Conservation (phyloP, 495 filamentous ascomycete genomes). For the Podospora didyma region DNA sequence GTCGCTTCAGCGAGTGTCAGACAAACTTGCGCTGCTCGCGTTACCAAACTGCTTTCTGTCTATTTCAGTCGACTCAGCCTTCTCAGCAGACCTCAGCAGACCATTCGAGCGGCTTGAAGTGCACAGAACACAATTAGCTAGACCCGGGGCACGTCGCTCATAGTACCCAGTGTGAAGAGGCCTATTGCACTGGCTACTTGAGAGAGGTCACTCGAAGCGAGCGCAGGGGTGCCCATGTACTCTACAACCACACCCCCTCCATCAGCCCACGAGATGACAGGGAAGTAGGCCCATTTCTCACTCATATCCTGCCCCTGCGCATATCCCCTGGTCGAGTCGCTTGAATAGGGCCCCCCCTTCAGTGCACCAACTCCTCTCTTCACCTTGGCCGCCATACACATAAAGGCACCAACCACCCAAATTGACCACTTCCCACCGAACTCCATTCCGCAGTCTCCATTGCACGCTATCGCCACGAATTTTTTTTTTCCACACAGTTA, state of each 20-base stretch:
- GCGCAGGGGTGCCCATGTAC: conserved; percentile 5
- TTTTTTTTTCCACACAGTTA: conserved; percentile 19
- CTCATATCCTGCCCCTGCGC: background rate
- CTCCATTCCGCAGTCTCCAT: conserved; percentile 5
- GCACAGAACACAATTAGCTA: too few relatives aligned
- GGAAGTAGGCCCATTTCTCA: conserved; percentile 7
- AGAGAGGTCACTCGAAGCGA: conserved; percentile 3
- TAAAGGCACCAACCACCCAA: conserved; percentile 2
- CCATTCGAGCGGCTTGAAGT: background rate
- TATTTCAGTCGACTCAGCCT: background rate
- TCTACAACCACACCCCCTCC: conserved; percentile 16
- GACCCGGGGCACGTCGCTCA: too few relatives aligned
- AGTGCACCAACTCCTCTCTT: conserved; percentile 2
- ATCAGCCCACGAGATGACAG: conserved; percentile 12
- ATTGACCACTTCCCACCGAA: conserved; percentile 1
- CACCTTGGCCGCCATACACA: conserved; percentile 15
- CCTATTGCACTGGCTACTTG: conserved; percentile 15
- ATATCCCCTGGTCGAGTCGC: background rate
- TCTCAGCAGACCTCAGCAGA: background rate
- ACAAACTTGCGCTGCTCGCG: conserved; percentile 1
- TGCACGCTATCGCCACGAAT: conserved; percentile 19
- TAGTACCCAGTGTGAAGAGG: conserved; percentile 9
- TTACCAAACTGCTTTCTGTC: background rate
- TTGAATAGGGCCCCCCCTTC: conserved; percentile 10
- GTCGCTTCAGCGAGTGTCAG: background rate